phyloP scores from a whole-genome alignment of 352 stramenopile genomes.

The Albugo candida region DNA sequence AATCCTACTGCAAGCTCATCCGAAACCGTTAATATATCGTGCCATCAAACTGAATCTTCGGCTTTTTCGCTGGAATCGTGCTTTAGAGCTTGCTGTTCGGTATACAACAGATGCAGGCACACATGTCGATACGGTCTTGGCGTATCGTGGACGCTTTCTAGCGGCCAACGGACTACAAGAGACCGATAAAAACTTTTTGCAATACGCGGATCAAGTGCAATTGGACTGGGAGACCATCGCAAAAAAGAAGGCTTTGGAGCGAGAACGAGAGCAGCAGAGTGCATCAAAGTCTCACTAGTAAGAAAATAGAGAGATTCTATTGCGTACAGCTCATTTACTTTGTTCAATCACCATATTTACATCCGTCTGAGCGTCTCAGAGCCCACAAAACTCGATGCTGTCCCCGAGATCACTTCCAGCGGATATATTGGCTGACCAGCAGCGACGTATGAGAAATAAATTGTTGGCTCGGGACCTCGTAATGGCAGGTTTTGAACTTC shows the following conservation, averaged over 20 bases:
- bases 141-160: constrained; percentile 76
- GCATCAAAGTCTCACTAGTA: too few relatives aligned
- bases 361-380: too few relatives aligned
- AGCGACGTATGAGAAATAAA: constrained; percentile 57
- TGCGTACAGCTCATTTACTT: too few relatives aligned
- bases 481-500: constrained; percentile 46
- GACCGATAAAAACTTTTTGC: constrained; percentile 74
- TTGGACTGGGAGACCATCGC: constrained; percentile 79
- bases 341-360: too few relatives aligned
- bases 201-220: constrained; percentile 70
- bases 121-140: constrained; percentile 80
- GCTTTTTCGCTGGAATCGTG: constrained; percentile 77
- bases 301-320: too few relatives aligned
- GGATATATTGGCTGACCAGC: constrained; percentile 50
- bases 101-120: constrained; percentile 68
- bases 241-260: constrained; percentile 80
- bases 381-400: neutral
- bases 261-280: constrained; percentile 42
- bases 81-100: constrained; percentile 78
- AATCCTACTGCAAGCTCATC: constrained; percentile 81
- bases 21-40: constrained; percentile 75
- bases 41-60: constrained; percentile 88
- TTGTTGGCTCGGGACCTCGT: constrained; percentile 45
- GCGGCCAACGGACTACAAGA: constrained; percentile 73
- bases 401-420: constrained; percentile 31